phyloP scores from a whole-genome alignment of 2,329 filamentous ascomycete species.

The Rachicladosporium sp. region DNA sequence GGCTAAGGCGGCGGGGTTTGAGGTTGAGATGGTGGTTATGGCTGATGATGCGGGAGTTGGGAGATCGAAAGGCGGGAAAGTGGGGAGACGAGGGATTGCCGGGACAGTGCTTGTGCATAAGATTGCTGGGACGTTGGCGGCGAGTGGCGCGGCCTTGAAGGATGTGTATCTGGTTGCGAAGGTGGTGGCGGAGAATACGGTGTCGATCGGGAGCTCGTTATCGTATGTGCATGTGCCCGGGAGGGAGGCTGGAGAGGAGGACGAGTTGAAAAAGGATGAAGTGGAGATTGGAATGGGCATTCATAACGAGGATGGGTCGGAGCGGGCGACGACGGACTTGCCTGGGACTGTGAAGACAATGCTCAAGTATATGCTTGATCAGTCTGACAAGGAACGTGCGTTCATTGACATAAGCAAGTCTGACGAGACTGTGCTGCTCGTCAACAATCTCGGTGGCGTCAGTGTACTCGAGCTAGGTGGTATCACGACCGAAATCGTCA shows the following conservation, averaged over 20 bases:
- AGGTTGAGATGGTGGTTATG: conserved; percentile 81
- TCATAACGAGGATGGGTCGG: conserved; percentile 45
- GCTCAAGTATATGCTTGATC: conserved; percentile 52
- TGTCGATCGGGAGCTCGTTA: conserved; percentile 74
- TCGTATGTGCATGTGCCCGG: conserved; percentile 92
- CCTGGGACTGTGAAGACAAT: conserved; percentile 42
- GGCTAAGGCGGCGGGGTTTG: conserved; percentile 63
- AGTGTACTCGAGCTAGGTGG: conserved; percentile 60
- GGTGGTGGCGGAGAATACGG: conserved; percentile 60
- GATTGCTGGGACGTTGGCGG: conserved; percentile 72
- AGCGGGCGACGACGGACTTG: conserved; percentile 30
- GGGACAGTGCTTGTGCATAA: conserved; percentile 88
- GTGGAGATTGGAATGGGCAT: conserved; percentile 64
- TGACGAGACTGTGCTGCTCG: conserved; percentile 53
- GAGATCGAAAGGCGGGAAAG: conserved; percentile 67
- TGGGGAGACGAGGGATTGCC: conserved; percentile 83
- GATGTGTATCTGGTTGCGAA: conserved; percentile 63
- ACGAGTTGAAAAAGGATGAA: conserved; percentile 48
- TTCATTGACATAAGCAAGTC: conserved; percentile 51
- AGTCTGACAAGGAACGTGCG: conserved; percentile 54
- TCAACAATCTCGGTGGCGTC: conserved; percentile 67
- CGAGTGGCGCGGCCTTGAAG: conserved; percentile 48
- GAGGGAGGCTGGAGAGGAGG: conserved; percentile 43
- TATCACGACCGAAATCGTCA: conserved; percentile 55
- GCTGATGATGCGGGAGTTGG: conserved; percentile 89